Conservation (phyloP, 345 rosid species). For the Lumnitzera littorea region DNA sequence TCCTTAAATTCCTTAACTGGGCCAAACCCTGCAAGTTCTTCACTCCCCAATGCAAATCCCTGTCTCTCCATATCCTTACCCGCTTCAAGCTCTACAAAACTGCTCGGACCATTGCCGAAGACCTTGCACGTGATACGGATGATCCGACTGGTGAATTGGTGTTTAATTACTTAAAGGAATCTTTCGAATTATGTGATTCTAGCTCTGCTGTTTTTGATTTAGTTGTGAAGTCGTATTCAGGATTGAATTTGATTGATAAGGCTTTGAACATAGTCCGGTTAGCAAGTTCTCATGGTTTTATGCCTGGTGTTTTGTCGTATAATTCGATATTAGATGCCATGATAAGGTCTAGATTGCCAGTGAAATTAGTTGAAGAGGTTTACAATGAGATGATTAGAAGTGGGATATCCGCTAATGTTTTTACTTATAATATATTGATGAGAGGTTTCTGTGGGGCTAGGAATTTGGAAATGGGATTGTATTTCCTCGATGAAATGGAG, state of each 20-base stretch:
- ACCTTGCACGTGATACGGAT: slow-evolving; percentile 32
- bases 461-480: slow-evolving; percentile 57
- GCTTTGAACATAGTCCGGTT: slow-evolving; percentile 47
- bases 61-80: slow-evolving; percentile 74
- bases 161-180: slow-evolving; percentile 55
- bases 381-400: slow-evolving; percentile 46
- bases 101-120: slow-evolving; percentile 62
- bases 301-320: slow-evolving; percentile 91
- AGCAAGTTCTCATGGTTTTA: slow-evolving; percentile 60
- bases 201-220: slow-evolving; percentile 82
- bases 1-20: slow-evolving; percentile 60
- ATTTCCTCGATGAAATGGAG: slow-evolving; percentile 55
- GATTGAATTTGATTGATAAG: slow-evolving; percentile 48
- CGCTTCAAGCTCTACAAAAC: slow-evolving; percentile 75
- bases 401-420: slow-evolving; percentile 72
- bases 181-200: slow-evolving; percentile 47
- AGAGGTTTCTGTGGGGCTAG: slow-evolving; percentile 72
- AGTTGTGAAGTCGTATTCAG: slow-evolving; percentile 74
- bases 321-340: slow-evolving; percentile 74
- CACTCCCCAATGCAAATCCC: slow-evolving; percentile 58
- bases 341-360: slow-evolving; percentile 45
- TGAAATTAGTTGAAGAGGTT: slow-evolving; percentile 46
- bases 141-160: slow-evolving; percentile 46
- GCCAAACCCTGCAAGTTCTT: slow-evolving; percentile 61
- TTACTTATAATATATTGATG: slow-evolving; percentile 71